These are phyloP conservation scores for Kwoniella pini DNA, from an alignment of 768 basidiomycete species.

Conservation along the genomic window DNA sequence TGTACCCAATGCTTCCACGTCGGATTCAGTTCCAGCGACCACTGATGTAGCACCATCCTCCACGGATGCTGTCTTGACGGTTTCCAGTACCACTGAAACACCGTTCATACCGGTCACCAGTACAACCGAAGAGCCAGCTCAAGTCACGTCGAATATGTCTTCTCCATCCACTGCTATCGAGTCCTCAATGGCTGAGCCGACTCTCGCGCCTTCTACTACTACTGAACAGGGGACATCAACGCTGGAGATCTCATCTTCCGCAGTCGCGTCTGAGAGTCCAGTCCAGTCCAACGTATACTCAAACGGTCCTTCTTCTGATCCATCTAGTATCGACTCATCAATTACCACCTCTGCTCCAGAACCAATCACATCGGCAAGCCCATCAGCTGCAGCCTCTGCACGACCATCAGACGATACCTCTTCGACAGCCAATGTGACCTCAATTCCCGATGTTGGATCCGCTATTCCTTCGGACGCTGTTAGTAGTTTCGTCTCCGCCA, in stretches of 20 bases:
- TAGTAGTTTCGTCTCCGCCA: slow-evolving; percentile 14
- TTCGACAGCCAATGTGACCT: not conserved
- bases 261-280: slow-evolving; percentile 1
- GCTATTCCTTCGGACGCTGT: slow-evolving; percentile 6
- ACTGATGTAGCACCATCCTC: not conserved
- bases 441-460: not conserved
- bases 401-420: not conserved
- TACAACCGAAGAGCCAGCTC: slow-evolving; percentile 8
- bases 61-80: slow-evolving; percentile 1
- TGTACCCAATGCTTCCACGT: not conserved
- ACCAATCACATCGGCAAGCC: not conserved
- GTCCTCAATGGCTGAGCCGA: not conserved
- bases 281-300: not conserved
- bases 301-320: not conserved
- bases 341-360: not conserved
- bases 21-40: not conserved
- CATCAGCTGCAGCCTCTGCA: not conserved
- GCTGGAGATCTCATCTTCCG: not conserved
- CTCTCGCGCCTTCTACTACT: not conserved
- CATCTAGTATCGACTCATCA: not conserved
- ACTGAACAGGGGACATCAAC: not conserved
- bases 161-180: not conserved
- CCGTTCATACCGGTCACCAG: not conserved
- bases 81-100: not conserved
- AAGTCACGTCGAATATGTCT: not conserved